Base-by-base conservation (phyloP, 2,329 filamentous ascomycete genomes). In the Lecanicillium sp. region DNA sequence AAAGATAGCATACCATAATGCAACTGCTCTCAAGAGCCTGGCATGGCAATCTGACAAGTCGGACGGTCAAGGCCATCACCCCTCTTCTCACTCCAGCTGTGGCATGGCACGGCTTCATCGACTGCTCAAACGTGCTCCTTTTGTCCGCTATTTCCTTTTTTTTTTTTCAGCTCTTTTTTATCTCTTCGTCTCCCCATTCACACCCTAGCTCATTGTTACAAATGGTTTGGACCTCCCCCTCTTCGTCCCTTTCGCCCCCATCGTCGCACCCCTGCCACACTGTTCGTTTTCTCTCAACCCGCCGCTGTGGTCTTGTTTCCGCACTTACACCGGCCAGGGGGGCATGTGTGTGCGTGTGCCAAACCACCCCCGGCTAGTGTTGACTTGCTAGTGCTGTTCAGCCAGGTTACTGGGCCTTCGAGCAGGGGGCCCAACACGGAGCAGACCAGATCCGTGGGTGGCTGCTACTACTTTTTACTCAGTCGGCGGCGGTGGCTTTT, bases 241-340 rank as follows among this genome's bases (percentile, higher is more conserved):
- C n/a, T n/a, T n/a, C n/a, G n/a, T n/a, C n/a, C n/a, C n/a, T n/a
- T n/a, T n/a, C n/a, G n/a, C n/a, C n/a, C n/a, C n/a, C n/a, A n/a
- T n/a, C n/a, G n/a, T n/a, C n/a, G n/a, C n/a, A n/a, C n/a, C 37
- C 21, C 30, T 47, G 21, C 33, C 9, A 15, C 19, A 19, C 26
- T n/a, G n/a, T 40, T 47, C 44, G 44, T 47, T 47, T 40, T 20
- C 44, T 35, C 44, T 35, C n/a, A n/a, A 41, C 27, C 40, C 44
- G 35, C 35, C 26, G 27, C 40, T n/a, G n/a, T n/a, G n/a, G n/a
- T 27, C 37, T 40, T 47, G 44, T 47, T 47, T 47, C 44, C 44
- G 44, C 44, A 47, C 29, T 47, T 47, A 27, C 29, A 45, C 29
- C 32, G 44, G 20, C 40, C 44, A 21, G 21, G 36, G 44, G 44